A percentile compares a stretch with the other conserved stretches of the same genome.
These are phyloP conservation scores for Pseudoturritis turrita DNA, from an alignment of 345 rosid species.

Conservation along the genomic window DNA sequence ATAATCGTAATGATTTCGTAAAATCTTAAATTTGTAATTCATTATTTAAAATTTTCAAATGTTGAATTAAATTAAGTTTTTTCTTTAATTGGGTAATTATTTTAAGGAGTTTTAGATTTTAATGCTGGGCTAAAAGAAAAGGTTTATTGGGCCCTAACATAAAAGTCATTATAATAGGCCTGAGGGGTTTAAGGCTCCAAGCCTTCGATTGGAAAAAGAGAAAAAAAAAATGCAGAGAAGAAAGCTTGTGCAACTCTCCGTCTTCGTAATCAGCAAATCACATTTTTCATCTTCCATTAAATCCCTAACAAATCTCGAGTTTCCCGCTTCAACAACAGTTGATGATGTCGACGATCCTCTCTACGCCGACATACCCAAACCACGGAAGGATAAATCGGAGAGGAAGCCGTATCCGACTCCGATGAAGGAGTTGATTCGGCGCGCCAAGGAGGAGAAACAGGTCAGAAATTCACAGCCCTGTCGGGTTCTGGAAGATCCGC, in stretches of 20 bases:
- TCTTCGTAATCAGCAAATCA: constrained; percentile 24
- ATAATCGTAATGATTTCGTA: too few relatives aligned
- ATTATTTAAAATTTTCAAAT: too few relatives aligned
- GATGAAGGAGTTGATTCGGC: constrained; percentile 57
- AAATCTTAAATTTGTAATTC: too few relatives aligned
- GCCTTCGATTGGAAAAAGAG: not conserved
- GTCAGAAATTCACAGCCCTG: constrained; percentile 67
- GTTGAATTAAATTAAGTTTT: too few relatives aligned
- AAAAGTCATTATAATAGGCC: not conserved
- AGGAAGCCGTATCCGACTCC: constrained; percentile 85
- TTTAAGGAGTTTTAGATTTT: too few relatives aligned
- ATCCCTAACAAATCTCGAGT: not conserved
- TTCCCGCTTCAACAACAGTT: not conserved
- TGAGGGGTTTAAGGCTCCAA: not conserved
- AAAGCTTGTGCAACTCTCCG: constrained; percentile 18
- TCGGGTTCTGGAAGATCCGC: constrained; percentile 59
- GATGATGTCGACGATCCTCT: constrained; percentile 34
- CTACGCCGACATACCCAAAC: constrained; percentile 66
- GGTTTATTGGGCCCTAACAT: not conserved
- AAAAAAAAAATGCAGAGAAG: constrained; percentile 34
- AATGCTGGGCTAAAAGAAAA: too few relatives aligned
- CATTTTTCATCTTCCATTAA: constrained; percentile 10
- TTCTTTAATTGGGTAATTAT: too few relatives aligned
- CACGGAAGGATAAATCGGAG: constrained; percentile 60
- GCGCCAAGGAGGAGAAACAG: constrained; percentile 64